These are phyloP conservation scores for Suhomyces sp. DNA, from an alignment of 805 yeast genomes.

Conservation along the genomic window DNA sequence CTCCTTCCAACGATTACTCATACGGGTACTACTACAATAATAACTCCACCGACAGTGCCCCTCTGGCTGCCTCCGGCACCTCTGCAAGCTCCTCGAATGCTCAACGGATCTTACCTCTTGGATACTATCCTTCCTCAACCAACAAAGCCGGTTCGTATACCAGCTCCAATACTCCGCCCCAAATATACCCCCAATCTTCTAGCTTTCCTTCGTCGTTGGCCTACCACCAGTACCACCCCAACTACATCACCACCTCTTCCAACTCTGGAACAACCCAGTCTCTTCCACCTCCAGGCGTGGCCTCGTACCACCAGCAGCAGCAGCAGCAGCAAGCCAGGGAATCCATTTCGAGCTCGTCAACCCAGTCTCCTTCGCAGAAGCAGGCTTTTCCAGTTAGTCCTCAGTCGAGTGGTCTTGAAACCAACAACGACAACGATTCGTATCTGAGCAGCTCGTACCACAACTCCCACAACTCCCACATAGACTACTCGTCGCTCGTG, in stretches of 20 bases:
- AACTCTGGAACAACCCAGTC: background rate
- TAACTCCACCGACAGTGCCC: background rate
- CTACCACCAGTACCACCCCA: conserved; percentile 5
- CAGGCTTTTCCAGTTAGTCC: conserved; percentile 5
- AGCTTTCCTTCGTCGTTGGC: background rate
- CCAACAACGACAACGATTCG: background rate
- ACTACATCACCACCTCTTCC: conserved; percentile 5
- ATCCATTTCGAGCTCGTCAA: background rate
- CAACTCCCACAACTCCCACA: conserved; percentile 10
- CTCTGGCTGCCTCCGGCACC: background rate
- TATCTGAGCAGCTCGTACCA: background rate
- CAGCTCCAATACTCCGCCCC: background rate
- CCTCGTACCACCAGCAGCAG: background rate
- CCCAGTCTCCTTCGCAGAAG: background rate
- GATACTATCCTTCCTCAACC: conserved; percentile 1
- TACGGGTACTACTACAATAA: conserved; percentile 8
- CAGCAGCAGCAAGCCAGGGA: conserved; percentile 2
- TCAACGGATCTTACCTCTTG: conserved; percentile 1
- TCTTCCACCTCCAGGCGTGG: background rate
- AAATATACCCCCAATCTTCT: background rate
- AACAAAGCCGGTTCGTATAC: background rate
- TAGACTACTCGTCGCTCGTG: conserved; percentile 35
- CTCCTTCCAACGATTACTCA: conserved; percentile 8
- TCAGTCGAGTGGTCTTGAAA: background rate
- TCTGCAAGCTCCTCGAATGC: conserved; percentile 1